Evolutionary conservation across 345 rosid species (phyloP).

Genomic region (Cardamine chenopodiifolia): DNA sequence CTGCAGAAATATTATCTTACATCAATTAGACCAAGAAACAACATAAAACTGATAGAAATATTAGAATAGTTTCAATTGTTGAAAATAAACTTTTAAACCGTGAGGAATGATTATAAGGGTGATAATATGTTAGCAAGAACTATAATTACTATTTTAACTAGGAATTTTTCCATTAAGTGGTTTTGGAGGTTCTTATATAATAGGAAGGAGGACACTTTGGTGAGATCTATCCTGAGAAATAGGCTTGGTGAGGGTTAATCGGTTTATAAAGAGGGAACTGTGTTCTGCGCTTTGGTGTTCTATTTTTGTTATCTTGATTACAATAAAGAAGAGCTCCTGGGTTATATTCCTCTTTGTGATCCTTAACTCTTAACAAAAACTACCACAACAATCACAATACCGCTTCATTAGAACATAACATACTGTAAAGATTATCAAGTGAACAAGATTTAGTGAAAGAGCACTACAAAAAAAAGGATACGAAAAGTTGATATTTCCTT

Average conservation of each 20-base stretch:
- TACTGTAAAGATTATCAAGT: background rate
- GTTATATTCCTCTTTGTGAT: background rate
- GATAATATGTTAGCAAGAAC: background rate
- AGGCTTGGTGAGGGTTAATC: background rate
- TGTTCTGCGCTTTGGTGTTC: background rate
- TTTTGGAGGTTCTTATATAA: background rate
- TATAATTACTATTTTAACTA: background rate
- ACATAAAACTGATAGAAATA: background rate
- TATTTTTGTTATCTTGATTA: background rate
- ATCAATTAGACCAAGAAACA: background rate
- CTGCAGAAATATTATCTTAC: background rate
- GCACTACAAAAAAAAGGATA: background rate
- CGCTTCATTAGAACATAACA: background rate
- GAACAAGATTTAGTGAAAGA: background rate
- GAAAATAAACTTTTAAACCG: background rate
- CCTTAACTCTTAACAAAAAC: background rate
- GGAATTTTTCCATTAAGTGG: background rate
- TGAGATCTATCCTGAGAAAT: background rate
- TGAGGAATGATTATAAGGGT: background rate
- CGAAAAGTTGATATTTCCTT: background rate
- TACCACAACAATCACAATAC: constrained; percentile 2
- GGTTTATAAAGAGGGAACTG: background rate
- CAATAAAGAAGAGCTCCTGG: background rate
- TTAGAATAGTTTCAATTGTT: background rate
- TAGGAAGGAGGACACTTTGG: background rate